Percentiles rank a stretch among this genome's conserved stretches.
phyloP scores from a whole-genome alignment of 352 stramenopile genomes.

The Globisporangium viniferum region DNA sequence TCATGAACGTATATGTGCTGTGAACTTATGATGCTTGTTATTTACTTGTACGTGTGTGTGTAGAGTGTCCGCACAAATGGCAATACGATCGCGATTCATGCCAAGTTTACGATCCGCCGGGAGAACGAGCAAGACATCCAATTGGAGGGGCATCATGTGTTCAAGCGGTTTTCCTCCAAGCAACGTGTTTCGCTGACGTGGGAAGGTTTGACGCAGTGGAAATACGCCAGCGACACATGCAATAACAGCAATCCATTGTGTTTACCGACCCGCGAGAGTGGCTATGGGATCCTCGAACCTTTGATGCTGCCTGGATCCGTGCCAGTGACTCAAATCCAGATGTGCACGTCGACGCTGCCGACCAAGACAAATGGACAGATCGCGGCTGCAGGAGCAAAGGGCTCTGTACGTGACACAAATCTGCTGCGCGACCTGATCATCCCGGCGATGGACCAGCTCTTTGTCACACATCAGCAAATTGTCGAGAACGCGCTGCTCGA shows the following conservation, averaged over 20 bases:
- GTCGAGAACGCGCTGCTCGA: conserved; percentile 16
- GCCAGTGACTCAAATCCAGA: conserved; percentile 1
- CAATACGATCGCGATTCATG: conserved; percentile 11
- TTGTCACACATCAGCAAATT: conserved; percentile 6
- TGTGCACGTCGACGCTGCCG: conserved; percentile 7
- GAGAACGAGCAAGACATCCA: conserved; percentile 8
- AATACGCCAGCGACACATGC: background rate
- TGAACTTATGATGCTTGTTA: no score
- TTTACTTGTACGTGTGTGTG: background rate
- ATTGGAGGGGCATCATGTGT: conserved; percentile 11
- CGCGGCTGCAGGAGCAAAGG: background rate
- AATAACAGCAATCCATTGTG: background rate
- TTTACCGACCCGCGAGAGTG: conserved; percentile 12
- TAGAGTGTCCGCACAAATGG: background rate
- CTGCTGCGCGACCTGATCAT: conserved; percentile 15
- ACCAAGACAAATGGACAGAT: background rate
- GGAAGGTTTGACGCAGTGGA: conserved; percentile 15
- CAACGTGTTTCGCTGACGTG: conserved; percentile 8
- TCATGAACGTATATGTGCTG: no score
- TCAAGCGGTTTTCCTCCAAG: conserved; percentile 6
- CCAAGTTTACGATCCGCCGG: conserved; percentile 6
- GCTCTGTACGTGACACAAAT: background rate
- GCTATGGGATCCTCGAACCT: conserved; percentile 9
- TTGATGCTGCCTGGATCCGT: background rate
- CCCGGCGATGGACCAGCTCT: conserved; percentile 10